Conservation (phyloP, 1,284 basidiomycete genomes). For the Ganoderma leucocontextum region DNA sequence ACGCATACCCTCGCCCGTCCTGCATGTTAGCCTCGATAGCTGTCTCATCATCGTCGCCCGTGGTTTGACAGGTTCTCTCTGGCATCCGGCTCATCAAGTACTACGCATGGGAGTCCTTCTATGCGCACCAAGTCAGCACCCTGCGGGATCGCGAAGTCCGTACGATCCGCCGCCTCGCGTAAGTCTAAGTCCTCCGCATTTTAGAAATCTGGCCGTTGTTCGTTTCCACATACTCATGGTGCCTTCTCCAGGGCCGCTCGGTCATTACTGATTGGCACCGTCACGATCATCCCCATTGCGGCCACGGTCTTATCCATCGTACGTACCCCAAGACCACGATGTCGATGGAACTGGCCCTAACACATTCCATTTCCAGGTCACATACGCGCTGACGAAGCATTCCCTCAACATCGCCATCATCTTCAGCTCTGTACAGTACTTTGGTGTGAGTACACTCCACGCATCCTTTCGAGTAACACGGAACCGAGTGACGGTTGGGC, state of each 20-base stretch:
- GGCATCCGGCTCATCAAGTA: constrained; percentile 70
- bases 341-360: too few species aligned
- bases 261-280: constrained; percentile 63
- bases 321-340: constrained; percentile 30
- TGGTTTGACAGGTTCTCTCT: constrained; percentile 57
- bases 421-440: constrained; percentile 78
- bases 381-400: constrained; percentile 73
- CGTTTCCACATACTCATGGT: background rate
- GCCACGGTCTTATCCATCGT: constrained; percentile 81
- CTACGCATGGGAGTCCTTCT: constrained; percentile 73
- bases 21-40: background rate
- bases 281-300: constrained; percentile 63
- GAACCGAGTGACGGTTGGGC: background rate
- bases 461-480: background rate
- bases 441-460: constrained; percentile 61
- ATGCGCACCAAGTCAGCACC: constrained; percentile 57
- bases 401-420: constrained; percentile 73
- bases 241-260: constrained; percentile 44
- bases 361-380: constrained; percentile 53
- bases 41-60: background rate
- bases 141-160: constrained; percentile 62
- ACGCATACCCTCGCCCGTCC: background rate
- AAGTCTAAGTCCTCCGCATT: constrained; percentile 34
- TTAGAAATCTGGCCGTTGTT: background rate
- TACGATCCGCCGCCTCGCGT: constrained; percentile 60